A percentile compares a stretch with the other conserved stretches of the same genome.
These are phyloP conservation scores for Ascoidea tarda DNA, from an alignment of 805 yeast genomes.

Conservation along the genomic window DNA sequence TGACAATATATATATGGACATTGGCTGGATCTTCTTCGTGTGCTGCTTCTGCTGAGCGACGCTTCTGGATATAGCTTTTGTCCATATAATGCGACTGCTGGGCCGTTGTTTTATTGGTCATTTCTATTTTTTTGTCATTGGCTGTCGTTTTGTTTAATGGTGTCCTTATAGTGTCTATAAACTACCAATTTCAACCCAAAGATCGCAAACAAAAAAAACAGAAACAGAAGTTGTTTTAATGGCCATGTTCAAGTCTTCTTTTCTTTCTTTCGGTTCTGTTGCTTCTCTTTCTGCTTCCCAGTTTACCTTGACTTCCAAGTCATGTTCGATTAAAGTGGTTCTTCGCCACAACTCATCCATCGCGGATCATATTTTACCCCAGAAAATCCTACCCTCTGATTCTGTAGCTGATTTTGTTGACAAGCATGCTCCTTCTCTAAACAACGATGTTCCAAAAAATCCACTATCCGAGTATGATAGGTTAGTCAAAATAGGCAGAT, in stretches of 20 bases:
- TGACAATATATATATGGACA: no score
- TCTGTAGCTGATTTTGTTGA: background rate
- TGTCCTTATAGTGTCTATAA: no score
- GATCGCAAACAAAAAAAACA: background rate
- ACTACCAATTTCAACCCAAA: background rate
- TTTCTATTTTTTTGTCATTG: no score
- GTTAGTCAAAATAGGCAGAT: slow-evolving; percentile 30
- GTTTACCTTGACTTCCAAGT: background rate
- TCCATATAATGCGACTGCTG: no score
- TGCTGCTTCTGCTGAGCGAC: no score
- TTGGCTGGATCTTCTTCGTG: no score
- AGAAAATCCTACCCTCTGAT: background rate
- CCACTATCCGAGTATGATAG: slow-evolving; percentile 40
- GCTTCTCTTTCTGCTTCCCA: background rate
- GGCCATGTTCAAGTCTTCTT: background rate
- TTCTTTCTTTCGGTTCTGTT: background rate
- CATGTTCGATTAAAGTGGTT: background rate
- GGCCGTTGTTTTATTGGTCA: no score
- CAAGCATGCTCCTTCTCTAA: background rate
- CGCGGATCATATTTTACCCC: background rate
- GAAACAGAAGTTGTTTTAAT: background rate
- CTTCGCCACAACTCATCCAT: background rate
- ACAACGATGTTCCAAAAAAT: slow-evolving; percentile 12
- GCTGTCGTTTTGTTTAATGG: no score
- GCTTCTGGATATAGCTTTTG: no score